Evolutionary conservation across 495 filamentous ascomycete species (phyloP).

Genomic region (Friedmanniomyces endolithicus): DNA sequence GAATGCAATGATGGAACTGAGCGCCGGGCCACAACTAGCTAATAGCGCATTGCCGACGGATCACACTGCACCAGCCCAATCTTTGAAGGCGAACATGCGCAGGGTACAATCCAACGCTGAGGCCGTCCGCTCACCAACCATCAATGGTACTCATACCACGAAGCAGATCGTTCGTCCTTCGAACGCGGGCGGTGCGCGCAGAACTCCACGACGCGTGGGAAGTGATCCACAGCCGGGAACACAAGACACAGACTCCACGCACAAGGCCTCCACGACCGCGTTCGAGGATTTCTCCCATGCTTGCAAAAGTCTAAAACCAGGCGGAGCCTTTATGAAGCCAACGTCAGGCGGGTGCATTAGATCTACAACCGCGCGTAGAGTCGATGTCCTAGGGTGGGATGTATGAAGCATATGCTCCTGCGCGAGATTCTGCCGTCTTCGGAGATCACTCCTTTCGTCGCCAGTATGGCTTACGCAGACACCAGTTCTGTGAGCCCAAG

Average conservation of each 20-base stretch:
- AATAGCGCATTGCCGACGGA: background rate
- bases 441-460: too few relatives aligned
- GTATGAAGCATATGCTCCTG: too few relatives aligned
- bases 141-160: background rate
- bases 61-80: background rate
- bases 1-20: background rate
- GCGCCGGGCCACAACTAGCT: background rate
- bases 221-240: background rate
- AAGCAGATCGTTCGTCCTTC: background rate
- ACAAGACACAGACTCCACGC: background rate
- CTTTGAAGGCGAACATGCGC: background rate
- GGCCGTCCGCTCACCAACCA: background rate
- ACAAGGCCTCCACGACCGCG: background rate
- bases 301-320: background rate
- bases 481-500: too few relatives aligned
- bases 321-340: conserved; percentile 1
- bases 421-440: too few relatives aligned
- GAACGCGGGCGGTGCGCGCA: background rate
- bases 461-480: too few relatives aligned
- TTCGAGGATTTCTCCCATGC: conserved; percentile 3
- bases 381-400: too few relatives aligned
- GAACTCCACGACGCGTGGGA: background rate
- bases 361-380: too few relatives aligned
- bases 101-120: background rate
- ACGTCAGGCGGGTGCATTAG: too few relatives aligned